Conservation (phyloP, 2,329 filamentous ascomycete species). For the Plectosphaerella sp. region DNA sequence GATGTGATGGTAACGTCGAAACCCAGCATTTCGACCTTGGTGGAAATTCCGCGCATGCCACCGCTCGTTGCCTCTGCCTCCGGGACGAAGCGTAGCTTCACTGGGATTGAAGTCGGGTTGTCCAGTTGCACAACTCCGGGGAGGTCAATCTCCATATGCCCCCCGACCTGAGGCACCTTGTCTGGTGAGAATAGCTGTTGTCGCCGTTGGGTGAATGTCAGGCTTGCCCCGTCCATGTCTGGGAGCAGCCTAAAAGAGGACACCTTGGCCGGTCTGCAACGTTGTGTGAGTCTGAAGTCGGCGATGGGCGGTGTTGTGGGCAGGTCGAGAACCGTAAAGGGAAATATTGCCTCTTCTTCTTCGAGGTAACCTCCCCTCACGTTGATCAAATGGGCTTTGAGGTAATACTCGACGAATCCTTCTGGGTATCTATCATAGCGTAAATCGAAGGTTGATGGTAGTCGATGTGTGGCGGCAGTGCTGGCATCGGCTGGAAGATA, state of each 20-base stretch:
- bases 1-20: constrained; percentile 11
- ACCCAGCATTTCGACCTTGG: constrained; percentile 10
- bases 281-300: constrained; percentile 8
- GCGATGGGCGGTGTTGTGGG: constrained; percentile 10
- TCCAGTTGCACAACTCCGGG: constrained; percentile 25
- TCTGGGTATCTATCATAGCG: constrained; percentile 5
- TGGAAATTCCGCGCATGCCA: constrained; percentile 4
- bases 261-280: neutral
- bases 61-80: constrained; percentile 10
- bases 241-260: constrained; percentile 23
- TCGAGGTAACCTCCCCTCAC: neutral
- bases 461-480: constrained; percentile 5
- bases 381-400: constrained; percentile 22
- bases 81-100: constrained; percentile 13
- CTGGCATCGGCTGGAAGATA: constrained; percentile 7
- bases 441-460: constrained; percentile 12
- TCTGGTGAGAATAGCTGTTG: constrained; percentile 24
- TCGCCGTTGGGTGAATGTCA: constrained; percentile 26
- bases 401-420: constrained; percentile 28
- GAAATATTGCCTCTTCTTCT: constrained; percentile 12
- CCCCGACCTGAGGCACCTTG: constrained; percentile 25
- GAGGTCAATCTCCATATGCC: constrained; percentile 16
- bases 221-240: constrained; percentile 19
- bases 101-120: constrained; percentile 15
- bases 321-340: constrained; percentile 13